Evolutionary conservation across 441 rosid genomes (phyloP).

Genomic region (Viola pubescens): DNA sequence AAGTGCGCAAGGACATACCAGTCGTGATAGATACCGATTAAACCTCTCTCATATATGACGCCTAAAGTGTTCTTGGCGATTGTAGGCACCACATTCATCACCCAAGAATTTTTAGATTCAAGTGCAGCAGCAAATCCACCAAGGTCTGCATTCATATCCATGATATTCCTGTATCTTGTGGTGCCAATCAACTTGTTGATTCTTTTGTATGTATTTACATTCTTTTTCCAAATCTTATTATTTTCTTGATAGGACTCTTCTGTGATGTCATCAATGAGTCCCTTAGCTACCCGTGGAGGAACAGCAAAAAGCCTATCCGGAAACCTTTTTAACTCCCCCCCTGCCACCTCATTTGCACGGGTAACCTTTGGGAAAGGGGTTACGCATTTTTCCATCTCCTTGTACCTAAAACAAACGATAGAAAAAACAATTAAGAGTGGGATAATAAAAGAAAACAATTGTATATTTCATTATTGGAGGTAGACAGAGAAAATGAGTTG

Average conservation of each 20-base stretch:
- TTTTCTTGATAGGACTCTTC: slow-evolving; percentile 58
- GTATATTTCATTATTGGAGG: too few species aligned
- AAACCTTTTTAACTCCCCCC: slow-evolving; percentile 72
- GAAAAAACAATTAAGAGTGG: slow-evolving; percentile 7
- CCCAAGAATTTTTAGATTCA: slow-evolving; percentile 89
- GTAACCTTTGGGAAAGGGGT: slow-evolving; percentile 67
- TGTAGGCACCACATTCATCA: slow-evolving; percentile 89
- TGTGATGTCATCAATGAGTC: slow-evolving; percentile 48
- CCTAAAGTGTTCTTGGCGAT: slow-evolving; percentile 67
- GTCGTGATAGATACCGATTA: slow-evolving; percentile 87
- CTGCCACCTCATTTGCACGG: slow-evolving; percentile 58
- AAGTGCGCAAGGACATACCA: slow-evolving; percentile 41
- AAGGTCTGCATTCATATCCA: slow-evolving; percentile 95
- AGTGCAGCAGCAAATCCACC: slow-evolving; percentile 95
- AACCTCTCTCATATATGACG: slow-evolving; percentile 80
- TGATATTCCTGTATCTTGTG: slow-evolving; percentile 68
- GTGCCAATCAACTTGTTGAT: slow-evolving; percentile 68
- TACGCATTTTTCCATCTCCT: slow-evolving; percentile 55
- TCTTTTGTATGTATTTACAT: slow-evolving; percentile 53
- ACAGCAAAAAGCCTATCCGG: slow-evolving; percentile 75
- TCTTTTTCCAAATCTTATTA: slow-evolving; percentile 71
- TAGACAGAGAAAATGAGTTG: too few species aligned
- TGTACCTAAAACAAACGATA: slow-evolving; percentile 44
- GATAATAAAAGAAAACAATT: background rate
- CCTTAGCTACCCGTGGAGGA: slow-evolving; percentile 65